These are phyloP conservation scores for Fusarium protoensiforme DNA, from an alignment of 2,329 filamentous ascomycete genomes.

Conservation along the genomic window DNA sequence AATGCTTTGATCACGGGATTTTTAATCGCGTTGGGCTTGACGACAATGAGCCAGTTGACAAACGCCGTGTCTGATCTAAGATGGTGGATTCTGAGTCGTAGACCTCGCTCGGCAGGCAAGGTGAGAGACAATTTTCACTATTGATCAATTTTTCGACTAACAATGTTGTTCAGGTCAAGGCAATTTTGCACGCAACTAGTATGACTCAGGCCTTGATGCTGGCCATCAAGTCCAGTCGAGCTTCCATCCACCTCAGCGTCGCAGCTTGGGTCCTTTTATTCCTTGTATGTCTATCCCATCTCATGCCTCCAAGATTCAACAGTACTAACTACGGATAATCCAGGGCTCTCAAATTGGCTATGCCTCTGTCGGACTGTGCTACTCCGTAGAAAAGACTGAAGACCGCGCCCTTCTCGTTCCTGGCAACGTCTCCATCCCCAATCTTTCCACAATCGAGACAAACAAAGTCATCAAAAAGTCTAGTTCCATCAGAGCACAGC, in stretches of 20 bases:
- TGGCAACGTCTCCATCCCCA: conserved; percentile 49
- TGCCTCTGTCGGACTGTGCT: conserved; percentile 55
- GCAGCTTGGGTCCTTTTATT: conserved; percentile 19
- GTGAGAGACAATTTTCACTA: conserved; percentile 32
- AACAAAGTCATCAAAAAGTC: conserved; percentile 41
- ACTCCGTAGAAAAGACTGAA: conserved; percentile 53
- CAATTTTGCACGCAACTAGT: conserved; percentile 22
- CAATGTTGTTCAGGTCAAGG: conserved; percentile 3
- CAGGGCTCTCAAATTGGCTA: conserved; percentile 56
- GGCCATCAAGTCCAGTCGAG: conserved; percentile 21
- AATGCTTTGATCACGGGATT: conserved; percentile 56
- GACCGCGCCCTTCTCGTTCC: conserved; percentile 43
- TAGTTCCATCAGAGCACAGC: conserved; percentile 41
- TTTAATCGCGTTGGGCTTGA: conserved; percentile 54
- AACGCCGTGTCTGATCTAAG: conserved; percentile 54
- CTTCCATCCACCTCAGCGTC: conserved; percentile 20
- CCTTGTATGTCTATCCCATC: background rate
- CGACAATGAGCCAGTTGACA: conserved; percentile 55
- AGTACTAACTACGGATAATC: background rate
- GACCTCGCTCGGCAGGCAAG: conserved; percentile 51
- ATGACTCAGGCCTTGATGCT: conserved; percentile 24
- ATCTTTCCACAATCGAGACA: conserved; percentile 49
- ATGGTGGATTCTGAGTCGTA: conserved; percentile 56
- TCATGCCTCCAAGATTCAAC: background rate
- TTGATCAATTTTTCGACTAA: too few species aligned